phyloP scores from a whole-genome alignment of 352 stramenopile species.

The Phytophthora pisi region DNA sequence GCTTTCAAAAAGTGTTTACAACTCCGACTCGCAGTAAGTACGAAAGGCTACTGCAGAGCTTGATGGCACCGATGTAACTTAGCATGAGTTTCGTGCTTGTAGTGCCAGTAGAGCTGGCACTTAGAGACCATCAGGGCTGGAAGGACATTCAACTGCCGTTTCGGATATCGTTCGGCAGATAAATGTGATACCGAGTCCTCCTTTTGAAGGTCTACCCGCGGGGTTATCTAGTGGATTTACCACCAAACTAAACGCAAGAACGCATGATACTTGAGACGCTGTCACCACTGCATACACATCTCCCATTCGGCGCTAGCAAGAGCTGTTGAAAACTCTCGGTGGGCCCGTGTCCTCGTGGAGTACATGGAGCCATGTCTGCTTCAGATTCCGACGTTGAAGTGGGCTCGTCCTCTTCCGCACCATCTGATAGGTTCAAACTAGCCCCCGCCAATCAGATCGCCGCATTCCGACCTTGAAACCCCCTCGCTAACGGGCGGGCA shows the following conservation, averaged over 20 bases:
- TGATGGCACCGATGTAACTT: no score
- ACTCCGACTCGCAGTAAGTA: neutral
- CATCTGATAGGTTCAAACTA: constrained; percentile 16
- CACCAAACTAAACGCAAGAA: neutral
- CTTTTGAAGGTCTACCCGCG: no score
- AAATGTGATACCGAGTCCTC: no score
- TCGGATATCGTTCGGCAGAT: no score
- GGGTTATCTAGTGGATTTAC: no score
- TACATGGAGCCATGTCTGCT: neutral
- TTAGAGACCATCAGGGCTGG: no score
- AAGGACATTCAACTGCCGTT: no score
- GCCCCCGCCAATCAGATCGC: constrained; percentile 14
- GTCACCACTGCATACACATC: no score
- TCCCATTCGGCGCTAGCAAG: neutral
- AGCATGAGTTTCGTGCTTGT: no score
- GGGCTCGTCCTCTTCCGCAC: constrained; percentile 19
- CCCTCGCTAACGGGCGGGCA: constrained; percentile 5
- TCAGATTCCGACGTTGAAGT: constrained; percentile 9
- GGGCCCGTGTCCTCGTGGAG: neutral
- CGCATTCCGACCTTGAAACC: constrained; percentile 1
- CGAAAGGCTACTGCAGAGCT: neutral
- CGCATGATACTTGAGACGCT: no score
- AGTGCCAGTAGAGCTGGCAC: no score
- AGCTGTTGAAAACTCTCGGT: neutral
- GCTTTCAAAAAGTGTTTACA: neutral